Evolutionary conservation across 805 yeast genomes (phyloP).

Genomic region (Lipomyces anomalus): DNA sequence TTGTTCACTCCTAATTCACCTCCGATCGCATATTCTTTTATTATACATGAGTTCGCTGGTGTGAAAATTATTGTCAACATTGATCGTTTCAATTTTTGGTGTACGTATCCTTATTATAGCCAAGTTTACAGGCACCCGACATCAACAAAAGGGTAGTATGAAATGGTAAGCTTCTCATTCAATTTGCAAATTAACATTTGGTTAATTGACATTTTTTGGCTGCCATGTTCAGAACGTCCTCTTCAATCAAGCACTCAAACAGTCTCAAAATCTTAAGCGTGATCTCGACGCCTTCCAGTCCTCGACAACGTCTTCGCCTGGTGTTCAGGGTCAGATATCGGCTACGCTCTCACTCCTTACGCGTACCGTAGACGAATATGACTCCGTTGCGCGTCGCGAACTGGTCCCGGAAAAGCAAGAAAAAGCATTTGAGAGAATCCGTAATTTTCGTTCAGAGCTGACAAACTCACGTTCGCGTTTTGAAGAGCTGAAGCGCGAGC

Average conservation of each 20-base stretch:
- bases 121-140: too few relatives aligned
- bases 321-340: conserved; percentile 54
- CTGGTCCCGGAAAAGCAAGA: conserved; percentile 46
- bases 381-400: conserved; percentile 54
- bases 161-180: too few relatives aligned
- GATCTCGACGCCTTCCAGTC: conserved; percentile 58
- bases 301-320: conserved; percentile 50
- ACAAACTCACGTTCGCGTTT: conserved; percentile 46
- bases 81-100: too few relatives aligned
- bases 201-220: too few relatives aligned
- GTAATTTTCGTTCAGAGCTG: conserved; percentile 44
- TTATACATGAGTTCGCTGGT: too few relatives aligned
- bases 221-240: conserved; percentile 73
- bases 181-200: too few relatives aligned
- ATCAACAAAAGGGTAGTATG: too few relatives aligned
- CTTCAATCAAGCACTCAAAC: conserved; percentile 85
- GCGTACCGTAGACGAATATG: conserved; percentile 69
- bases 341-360: conserved; percentile 70
- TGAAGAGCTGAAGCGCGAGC: conserved; percentile 46
- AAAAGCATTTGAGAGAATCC: conserved; percentile 57
- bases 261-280: conserved; percentile 62
- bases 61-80: too few relatives aligned
- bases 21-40: too few relatives aligned
- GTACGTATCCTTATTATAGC: too few relatives aligned
- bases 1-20: too few relatives aligned